phyloP scores from a whole-genome alignment of 2,329 filamentous ascomycete genomes.

The Pseudopyrenochaeta lycopersici region DNA sequence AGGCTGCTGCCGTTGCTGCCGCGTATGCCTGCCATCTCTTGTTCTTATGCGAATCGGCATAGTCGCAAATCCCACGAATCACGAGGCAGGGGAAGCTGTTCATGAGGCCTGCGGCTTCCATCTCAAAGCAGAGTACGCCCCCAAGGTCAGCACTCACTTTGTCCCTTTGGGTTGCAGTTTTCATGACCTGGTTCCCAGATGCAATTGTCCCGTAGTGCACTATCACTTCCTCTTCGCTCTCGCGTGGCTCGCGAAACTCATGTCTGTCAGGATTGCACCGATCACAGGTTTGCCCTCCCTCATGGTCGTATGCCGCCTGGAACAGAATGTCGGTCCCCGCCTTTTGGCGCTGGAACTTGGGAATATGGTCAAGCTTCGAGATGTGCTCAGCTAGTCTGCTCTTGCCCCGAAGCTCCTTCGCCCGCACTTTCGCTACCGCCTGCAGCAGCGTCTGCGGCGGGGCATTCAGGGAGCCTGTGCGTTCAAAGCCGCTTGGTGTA shows the following conservation, averaged over 20 bases:
- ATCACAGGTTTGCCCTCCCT: conserved; percentile 9
- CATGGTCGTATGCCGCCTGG: conserved; percentile 23
- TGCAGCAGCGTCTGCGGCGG: conserved; percentile 13
- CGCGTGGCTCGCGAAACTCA: conserved; percentile 6
- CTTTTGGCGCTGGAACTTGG: conserved; percentile 11
- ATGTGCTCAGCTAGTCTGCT: conserved; percentile 7
- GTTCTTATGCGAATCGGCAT: conserved; percentile 30
- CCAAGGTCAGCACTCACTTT: conserved; percentile 30
- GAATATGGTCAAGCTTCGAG: conserved; percentile 10
- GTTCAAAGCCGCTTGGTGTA: conserved; percentile 16
- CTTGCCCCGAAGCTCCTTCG: conserved; percentile 3
- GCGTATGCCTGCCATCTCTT: conserved; percentile 24
- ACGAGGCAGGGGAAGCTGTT: conserved; percentile 29
- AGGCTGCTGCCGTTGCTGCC: conserved; percentile 20
- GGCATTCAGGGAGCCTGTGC: conserved; percentile 12
- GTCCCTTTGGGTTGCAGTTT: conserved; percentile 50
- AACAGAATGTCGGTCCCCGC: conserved; percentile 22
- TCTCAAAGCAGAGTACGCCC: conserved; percentile 26
- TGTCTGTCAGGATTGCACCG: conserved; percentile 10
- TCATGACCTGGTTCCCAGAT: conserved; percentile 55
- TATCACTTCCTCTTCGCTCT: conserved; percentile 17
- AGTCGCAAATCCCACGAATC: conserved; percentile 30
- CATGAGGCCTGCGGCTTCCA: conserved; percentile 37
- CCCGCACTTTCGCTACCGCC: conserved; percentile 7
- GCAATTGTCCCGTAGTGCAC: conserved; percentile 53